A percentile compares a stretch with the other conserved stretches of the same genome.
These are phyloP conservation scores for Mortierella hygrophila DNA, from an alignment of 192 early-diverging fungal species.

Conservation along the genomic window DNA sequence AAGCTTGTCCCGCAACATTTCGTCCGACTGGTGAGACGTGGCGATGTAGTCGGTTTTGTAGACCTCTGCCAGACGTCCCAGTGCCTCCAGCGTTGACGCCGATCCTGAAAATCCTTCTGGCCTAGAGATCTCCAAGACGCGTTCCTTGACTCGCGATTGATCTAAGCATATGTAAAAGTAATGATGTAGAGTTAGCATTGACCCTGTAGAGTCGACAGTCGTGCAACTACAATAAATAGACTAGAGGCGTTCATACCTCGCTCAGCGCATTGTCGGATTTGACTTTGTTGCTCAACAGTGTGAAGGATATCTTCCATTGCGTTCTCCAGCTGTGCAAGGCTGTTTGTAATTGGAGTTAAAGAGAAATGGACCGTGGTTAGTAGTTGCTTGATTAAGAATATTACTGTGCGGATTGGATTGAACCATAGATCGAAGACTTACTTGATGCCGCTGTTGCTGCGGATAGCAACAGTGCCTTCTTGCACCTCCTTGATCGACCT, in stretches of 20 bases:
- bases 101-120: conserved; percentile 27
- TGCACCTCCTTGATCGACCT: conserved; percentile 48
- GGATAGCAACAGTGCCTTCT: conserved; percentile 43
- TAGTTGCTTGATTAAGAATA: neutral
- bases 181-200: neutral
- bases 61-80: conserved; percentile 60
- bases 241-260: conserved; percentile 8
- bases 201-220: neutral
- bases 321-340: conserved; percentile 45
- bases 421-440: neutral
- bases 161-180: conserved; percentile 8
- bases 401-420: neutral
- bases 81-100: conserved; percentile 57
- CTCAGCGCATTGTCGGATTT: conserved; percentile 40
- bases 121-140: conserved; percentile 25
- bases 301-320: conserved; percentile 49
- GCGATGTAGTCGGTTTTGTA: conserved; percentile 60
- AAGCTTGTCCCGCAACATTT: conserved; percentile 45
- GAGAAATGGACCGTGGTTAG: neutral
- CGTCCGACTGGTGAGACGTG: conserved; percentile 25
- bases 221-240: neutral
- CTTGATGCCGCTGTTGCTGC: conserved; percentile 52
- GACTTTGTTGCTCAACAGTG: conserved; percentile 38
- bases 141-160: conserved; percentile 27
- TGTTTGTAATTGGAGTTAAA: neutral